A percentile compares a stretch with the other conserved stretches of the same genome.
phyloP scores from a whole-genome alignment of 495 filamentous ascomycete species.

The Hypoxylon lienhwacheense region DNA sequence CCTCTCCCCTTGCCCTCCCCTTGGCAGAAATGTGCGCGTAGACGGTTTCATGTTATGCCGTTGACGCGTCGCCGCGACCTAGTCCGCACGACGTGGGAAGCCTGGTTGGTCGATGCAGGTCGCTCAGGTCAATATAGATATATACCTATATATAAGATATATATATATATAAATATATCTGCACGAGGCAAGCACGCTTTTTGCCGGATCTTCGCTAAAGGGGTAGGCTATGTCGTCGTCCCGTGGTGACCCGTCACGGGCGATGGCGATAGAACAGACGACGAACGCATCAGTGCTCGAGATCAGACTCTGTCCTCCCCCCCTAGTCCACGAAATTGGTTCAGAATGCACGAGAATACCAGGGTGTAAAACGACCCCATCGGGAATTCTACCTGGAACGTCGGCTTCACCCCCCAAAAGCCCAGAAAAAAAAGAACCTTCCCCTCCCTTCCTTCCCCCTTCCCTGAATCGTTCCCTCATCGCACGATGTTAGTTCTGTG shows the following conservation, averaged over 20 bases:
- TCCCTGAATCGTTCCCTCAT: too few species aligned
- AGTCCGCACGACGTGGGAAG: neutral
- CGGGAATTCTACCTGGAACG: too few species aligned
- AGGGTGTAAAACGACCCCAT: too few species aligned
- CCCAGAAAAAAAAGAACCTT: too few species aligned
- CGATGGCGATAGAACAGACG: conserved; percentile 32
- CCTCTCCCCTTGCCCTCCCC: conserved; percentile 11
- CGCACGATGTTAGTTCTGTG: too few species aligned
- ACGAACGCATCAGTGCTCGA: conserved; percentile 22
- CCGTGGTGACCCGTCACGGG: neutral
- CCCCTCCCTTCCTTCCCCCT: too few species aligned
- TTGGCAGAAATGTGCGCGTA: conserved; percentile 2
- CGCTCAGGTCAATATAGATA: too few species aligned
- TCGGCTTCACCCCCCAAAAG: too few species aligned
- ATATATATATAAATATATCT: conserved; percentile 23
- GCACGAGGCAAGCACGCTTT: conserved; percentile 14
- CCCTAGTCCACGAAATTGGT: too few species aligned
- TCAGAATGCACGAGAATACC: too few species aligned
- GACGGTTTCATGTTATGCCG: conserved; percentile 24
- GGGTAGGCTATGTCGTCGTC: conserved; percentile 15
- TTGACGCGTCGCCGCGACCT: conserved; percentile 24
- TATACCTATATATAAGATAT: too few species aligned
- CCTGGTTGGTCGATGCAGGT: conserved; percentile 20
- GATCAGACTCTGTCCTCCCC: too few species aligned
- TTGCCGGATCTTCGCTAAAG: conserved; percentile 23